Conservation (phyloP, 352 stramenopile species). For the Phytophthora hibernalis region DNA sequence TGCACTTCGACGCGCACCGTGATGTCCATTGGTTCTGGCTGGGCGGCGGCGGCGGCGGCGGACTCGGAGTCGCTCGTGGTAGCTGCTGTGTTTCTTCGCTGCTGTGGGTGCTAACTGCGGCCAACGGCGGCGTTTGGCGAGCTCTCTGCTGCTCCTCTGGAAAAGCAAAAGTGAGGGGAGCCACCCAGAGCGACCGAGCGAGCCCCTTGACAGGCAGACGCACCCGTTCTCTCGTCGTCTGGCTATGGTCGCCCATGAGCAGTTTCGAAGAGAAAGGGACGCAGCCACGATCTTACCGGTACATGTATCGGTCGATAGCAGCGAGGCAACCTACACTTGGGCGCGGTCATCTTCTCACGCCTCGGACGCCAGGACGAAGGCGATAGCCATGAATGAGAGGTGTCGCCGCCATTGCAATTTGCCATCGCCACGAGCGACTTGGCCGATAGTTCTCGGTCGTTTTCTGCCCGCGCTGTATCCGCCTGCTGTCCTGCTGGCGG, state of each 20-base stretch:
- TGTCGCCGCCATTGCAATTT: too few relatives aligned
- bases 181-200: slow-evolving; percentile 5
- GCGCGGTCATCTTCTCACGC: slow-evolving; percentile 7
- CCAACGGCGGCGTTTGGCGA: background rate
- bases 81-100: slow-evolving; percentile 9
- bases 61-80: slow-evolving; percentile 23
- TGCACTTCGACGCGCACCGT: slow-evolving; percentile 75
- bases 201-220: slow-evolving; percentile 9
- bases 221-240: slow-evolving; percentile 26
- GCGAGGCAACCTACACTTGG: background rate
- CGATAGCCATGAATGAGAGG: slow-evolving; percentile 3
- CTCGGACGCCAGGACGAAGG: too few relatives aligned
- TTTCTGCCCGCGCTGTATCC: slow-evolving; percentile 24
- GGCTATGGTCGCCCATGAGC: slow-evolving; percentile 32
- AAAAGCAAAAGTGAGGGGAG: slow-evolving; percentile 45
- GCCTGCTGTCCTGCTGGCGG: slow-evolving; percentile 16
- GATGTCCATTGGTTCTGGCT: slow-evolving; percentile 55
- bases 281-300: slow-evolving; percentile 21
- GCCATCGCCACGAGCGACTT: background rate
- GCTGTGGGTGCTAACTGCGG: background rate
- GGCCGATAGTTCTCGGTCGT: slow-evolving; percentile 8
- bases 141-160: slow-evolving; percentile 27
- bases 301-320: background rate
- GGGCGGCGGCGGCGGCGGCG: background rate
- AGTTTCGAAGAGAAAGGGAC: slow-evolving; percentile 42